Percentiles rank a stretch among this genome's conserved stretches.
Evolutionary conservation across 148 eudicot genomes (phyloP).

Genomic region (Linanthus parryae): DNA sequence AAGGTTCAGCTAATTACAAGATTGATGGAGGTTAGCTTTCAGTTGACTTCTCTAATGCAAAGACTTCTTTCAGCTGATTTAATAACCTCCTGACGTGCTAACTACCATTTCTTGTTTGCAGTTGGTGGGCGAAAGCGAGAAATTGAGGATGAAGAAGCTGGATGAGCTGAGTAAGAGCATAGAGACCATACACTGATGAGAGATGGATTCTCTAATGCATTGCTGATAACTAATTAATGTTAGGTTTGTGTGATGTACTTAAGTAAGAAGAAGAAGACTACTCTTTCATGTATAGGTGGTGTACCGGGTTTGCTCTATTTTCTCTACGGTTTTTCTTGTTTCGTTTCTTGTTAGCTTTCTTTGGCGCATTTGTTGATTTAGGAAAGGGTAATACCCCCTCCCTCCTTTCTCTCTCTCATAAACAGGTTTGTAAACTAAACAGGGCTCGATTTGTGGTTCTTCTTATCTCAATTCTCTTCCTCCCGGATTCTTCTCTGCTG

Average conservation of each 20-base stretch:
- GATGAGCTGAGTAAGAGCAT: slow-evolving; percentile 13
- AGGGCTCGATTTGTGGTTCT: slow-evolving; percentile 21
- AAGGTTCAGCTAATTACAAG: slow-evolving; percentile 12
- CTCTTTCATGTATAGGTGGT: slow-evolving; percentile 11
- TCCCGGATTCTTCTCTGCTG: background rate
- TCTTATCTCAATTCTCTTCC: slow-evolving; percentile 8
- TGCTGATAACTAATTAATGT: background rate
- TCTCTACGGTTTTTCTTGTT: slow-evolving; percentile 24
- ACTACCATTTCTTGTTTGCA: background rate
- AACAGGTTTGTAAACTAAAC: slow-evolving; percentile 65
- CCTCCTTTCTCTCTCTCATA: no score
- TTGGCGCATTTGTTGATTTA: slow-evolving; percentile 51
- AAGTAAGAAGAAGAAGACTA: background rate
- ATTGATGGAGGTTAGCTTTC: slow-evolving; percentile 9
- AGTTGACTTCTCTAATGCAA: background rate
- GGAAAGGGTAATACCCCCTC: slow-evolving; percentile 33
- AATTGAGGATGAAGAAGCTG: slow-evolving; percentile 12
- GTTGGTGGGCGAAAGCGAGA: slow-evolving; percentile 12
- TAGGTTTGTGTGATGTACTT: slow-evolving; percentile 1
- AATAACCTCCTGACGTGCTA: background rate
- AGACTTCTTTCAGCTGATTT: background rate
- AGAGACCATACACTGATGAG: background rate
- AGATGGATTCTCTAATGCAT: slow-evolving; percentile 5
- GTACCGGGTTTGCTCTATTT: slow-evolving; percentile 48
- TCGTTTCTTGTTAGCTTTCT: slow-evolving; percentile 25